Conservation (phyloP, 1,284 basidiomycete genomes). For the Rhodotorula sp. region DNA sequence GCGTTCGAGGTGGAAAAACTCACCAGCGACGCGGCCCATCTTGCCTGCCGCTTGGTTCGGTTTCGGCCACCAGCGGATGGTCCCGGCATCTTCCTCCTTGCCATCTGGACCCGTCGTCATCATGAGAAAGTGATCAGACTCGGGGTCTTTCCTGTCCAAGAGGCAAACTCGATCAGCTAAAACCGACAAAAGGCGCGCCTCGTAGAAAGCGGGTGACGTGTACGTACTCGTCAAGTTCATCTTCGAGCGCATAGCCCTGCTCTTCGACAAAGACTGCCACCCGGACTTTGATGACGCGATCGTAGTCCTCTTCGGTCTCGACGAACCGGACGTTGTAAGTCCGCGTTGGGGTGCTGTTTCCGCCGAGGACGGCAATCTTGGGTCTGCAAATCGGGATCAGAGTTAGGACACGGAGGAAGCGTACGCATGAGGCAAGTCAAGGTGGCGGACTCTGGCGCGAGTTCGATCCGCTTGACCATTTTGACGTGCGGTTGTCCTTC, state of each 20-base stretch:
- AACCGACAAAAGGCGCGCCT: too few relatives aligned
- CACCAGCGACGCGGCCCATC: constrained; percentile 18
- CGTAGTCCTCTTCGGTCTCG: constrained; percentile 10
- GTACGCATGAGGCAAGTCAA: not conserved
- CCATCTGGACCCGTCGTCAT: not conserved
- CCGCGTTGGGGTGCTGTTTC: not conserved
- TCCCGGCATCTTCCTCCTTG: constrained; percentile 11
- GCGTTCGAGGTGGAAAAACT: not conserved
- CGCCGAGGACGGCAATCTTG: not conserved
- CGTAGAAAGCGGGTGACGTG: too few relatives aligned
- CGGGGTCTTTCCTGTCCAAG: constrained; percentile 17
- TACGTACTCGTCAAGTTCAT: constrained; percentile 43
- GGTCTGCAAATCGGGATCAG: not conserved
- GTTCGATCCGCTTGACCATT: constrained; percentile 16
- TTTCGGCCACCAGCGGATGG: constrained; percentile 26
- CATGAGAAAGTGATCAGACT: constrained; percentile 20
- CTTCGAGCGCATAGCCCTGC: constrained; percentile 42
- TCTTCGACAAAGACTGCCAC: constrained; percentile 44
- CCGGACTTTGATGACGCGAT: constrained; percentile 36
- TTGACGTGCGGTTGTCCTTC: constrained; percentile 27
- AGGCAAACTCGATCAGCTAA: too few relatives aligned
- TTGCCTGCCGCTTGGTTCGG: constrained; percentile 16
- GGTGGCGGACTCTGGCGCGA: not conserved
- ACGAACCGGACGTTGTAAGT: constrained; percentile 9
- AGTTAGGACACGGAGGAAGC: not conserved